Conservation (phyloP, 192 early-diverging fungal genomes). For the Backusella parvicylindrica region DNA sequence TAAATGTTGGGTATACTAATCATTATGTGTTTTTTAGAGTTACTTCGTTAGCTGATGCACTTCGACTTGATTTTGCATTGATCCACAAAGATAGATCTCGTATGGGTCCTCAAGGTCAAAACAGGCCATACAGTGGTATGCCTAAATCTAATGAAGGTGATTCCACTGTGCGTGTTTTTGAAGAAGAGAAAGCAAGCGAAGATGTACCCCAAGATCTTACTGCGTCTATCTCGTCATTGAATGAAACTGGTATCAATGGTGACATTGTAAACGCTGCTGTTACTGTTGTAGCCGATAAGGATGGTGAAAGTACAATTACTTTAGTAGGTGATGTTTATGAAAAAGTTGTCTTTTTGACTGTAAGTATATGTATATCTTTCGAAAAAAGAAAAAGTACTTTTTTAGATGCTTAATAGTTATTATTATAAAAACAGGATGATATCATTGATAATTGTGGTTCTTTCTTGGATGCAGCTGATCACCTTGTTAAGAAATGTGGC, state of each 20-base stretch:
- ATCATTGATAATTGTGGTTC: slow-evolving; percentile 89
- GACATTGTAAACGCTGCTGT: slow-evolving; percentile 34
- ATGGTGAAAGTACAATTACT: slow-evolving; percentile 37
- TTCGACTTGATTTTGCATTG: slow-evolving; percentile 92
- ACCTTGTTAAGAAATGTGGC: slow-evolving; percentile 78
- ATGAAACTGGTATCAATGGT: slow-evolving; percentile 19
- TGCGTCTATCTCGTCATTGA: slow-evolving; percentile 27
- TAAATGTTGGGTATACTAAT: background rate
- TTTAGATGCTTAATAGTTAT: background rate
- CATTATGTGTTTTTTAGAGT: slow-evolving; percentile 31
- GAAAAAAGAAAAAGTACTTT: background rate
- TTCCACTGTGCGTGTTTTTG: background rate
- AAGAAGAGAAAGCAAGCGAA: background rate
- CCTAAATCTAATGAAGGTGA: slow-evolving; percentile 10
- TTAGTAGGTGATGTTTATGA: slow-evolving; percentile 95
- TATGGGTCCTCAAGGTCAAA: slow-evolving; percentile 27
- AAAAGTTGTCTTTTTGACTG: slow-evolving; percentile 82
- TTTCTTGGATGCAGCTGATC: slow-evolving; percentile 90
- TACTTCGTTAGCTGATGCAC: slow-evolving; percentile 90
- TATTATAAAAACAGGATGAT: slow-evolving; percentile 63
- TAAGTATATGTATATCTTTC: slow-evolving; percentile 16
- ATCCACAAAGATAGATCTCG: slow-evolving; percentile 85
- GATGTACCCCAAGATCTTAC: slow-evolving; percentile 14
- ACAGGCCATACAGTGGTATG: slow-evolving; percentile 31
- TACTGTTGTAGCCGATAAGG: slow-evolving; percentile 29